Conservation (phyloP, 1,284 basidiomycete species). For the Puccinia polysora region DNA sequence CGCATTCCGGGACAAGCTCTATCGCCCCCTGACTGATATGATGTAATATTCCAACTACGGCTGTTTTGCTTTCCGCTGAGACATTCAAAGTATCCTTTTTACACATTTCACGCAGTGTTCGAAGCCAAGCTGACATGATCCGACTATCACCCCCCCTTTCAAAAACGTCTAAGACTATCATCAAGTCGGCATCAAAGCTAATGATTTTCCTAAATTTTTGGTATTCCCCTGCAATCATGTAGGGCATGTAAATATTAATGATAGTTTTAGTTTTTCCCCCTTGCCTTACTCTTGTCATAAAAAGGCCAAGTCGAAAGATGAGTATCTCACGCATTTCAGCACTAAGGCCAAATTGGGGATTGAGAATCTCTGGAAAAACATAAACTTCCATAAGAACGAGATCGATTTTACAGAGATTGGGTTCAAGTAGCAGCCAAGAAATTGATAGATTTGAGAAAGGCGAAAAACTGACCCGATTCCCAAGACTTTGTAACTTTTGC, state of each 20-base stretch:
- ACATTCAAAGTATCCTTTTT: background rate
- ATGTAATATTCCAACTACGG: background rate
- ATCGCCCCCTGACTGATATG: background rate
- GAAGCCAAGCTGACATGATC: background rate
- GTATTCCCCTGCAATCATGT: background rate
- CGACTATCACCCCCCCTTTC: background rate
- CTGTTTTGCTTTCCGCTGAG: background rate
- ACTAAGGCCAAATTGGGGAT: background rate
- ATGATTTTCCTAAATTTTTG: conserved; percentile 4
- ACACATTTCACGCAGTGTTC: background rate
- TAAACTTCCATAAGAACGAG: background rate
- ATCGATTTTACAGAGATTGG: background rate
- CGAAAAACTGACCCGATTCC: conserved; percentile 7
- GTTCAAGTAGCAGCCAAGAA: too few relatives aligned
- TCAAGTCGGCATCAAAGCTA: background rate
- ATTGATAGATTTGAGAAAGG: too few relatives aligned
- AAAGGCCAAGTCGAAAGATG: background rate
- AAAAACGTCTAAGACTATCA: background rate
- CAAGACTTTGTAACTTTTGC: background rate
- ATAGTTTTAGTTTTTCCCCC: background rate
- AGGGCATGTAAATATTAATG: background rate
- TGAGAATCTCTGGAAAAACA: conserved; percentile 4
- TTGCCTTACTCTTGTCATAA: background rate
- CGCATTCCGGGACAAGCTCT: background rate
- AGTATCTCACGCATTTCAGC: background rate